Conservation (phyloP, 352 stramenopile species). For the Halophytophthora polymorphica region DNA sequence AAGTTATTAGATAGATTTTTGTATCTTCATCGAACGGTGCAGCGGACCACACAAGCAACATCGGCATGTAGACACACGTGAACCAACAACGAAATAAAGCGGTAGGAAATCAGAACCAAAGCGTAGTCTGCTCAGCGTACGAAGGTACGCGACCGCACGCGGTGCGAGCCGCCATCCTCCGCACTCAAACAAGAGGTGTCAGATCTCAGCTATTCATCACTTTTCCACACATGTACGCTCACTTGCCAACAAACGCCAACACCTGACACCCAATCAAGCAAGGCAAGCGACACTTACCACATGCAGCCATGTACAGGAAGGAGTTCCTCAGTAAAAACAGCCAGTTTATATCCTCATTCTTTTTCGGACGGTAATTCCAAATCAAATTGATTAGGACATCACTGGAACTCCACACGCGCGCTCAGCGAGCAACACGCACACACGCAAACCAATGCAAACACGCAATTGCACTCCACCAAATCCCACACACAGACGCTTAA, state of each 20-base stretch:
- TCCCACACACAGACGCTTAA: no score
- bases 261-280: no score
- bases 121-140: conserved; percentile 83
- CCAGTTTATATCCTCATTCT: conserved; percentile 81
- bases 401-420: conserved; percentile 41
- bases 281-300: not conserved
- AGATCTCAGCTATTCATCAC: conserved; percentile 91
- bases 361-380: conserved; percentile 90
- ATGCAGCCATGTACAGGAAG: conserved; percentile 8
- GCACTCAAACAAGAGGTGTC: conserved; percentile 91
- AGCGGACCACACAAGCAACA: not conserved
- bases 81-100: conserved; percentile 1
- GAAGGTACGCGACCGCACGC: conserved; percentile 44
- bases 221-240: conserved; percentile 24
- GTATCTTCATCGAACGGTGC: conserved; percentile 64
- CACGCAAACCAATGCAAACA: not conserved
- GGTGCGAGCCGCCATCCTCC: conserved; percentile 43
- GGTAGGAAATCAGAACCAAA: conserved; percentile 54
- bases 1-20: conserved; percentile 83
- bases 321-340: conserved; percentile 87
- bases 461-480: no score
- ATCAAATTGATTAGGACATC: conserved; percentile 78
- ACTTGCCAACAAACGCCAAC: no score
- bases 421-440: conserved; percentile 9
- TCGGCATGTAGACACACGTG: not conserved